phyloP scores from a whole-genome alignment of 345 rosid species.

The Anacardium occidentale region DNA sequence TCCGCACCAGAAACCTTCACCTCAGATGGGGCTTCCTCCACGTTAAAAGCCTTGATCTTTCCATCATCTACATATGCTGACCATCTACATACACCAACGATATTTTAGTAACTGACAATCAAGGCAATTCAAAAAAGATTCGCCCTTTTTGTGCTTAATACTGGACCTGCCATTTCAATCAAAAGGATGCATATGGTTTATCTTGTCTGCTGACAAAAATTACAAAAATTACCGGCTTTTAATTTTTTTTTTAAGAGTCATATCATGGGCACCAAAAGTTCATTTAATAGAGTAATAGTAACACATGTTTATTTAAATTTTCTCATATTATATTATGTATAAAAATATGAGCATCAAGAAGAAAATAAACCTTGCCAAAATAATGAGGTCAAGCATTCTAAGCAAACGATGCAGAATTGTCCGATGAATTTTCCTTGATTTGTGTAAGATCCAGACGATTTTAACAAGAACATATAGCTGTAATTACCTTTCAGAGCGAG shows the following conservation, averaged over 20 bases:
- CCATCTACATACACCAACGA: slow-evolving; percentile 51
- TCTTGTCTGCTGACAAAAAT: too few relatives aligned
- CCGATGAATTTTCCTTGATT: neutral
- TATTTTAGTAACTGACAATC: neutral
- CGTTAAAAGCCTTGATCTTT: slow-evolving; percentile 70
- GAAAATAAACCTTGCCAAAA: neutral
- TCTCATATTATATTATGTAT: too few relatives aligned
- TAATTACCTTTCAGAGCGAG: slow-evolving; percentile 73
- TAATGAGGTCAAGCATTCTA: neutral
- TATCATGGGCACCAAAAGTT: neutral
- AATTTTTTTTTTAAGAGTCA: too few relatives aligned
- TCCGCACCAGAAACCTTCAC: slow-evolving; percentile 83
- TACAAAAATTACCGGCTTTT: too few relatives aligned
- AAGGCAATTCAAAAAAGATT: too few relatives aligned
- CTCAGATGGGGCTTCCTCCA: slow-evolving; percentile 87
- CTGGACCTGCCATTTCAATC: too few relatives aligned
- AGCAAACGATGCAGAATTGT: neutral
- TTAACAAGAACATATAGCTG: neutral
- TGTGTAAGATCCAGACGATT: neutral
- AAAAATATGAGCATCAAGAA: neutral
- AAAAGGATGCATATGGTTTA: too few relatives aligned
- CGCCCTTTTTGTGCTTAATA: too few relatives aligned
- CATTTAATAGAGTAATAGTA: neutral
- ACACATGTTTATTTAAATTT: neutral
- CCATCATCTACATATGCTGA: slow-evolving; percentile 87